These are phyloP conservation scores for Ophiognomonia clavigignenti-juglandacearum DNA, from an alignment of 2,329 filamentous ascomycete species.

Conservation along the genomic window DNA sequence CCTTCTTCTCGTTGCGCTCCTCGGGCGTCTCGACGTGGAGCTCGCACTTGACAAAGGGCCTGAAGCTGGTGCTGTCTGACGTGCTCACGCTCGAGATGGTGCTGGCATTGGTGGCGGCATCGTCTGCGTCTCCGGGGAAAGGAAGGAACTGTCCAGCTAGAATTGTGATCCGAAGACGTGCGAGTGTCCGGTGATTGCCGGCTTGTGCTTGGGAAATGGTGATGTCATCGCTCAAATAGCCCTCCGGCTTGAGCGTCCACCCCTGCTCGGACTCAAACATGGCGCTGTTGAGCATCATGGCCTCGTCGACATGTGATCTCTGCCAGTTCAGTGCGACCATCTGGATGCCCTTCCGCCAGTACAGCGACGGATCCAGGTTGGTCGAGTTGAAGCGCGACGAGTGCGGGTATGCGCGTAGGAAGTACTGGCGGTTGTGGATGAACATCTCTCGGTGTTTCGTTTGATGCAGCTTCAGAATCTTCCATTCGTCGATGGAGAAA, in stretches of 20 bases:
- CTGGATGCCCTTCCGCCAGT: conserved; percentile 91
- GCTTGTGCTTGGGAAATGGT: conserved; percentile 38
- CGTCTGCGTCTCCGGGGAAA: conserved; percentile 39
- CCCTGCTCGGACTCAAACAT: conserved; percentile 89
- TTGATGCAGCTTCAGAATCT: conserved; percentile 53
- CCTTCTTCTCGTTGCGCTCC: conserved; percentile 29
- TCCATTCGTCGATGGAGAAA: conserved; percentile 83
- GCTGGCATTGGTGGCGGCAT: conserved; percentile 18
- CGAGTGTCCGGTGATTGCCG: conserved; percentile 46
- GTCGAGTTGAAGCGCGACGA: conserved; percentile 75
- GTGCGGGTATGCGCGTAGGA: conserved; percentile 90
- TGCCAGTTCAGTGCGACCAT: conserved; percentile 99
- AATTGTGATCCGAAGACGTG: conserved; percentile 64
- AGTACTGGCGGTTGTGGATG: conserved; percentile 77
- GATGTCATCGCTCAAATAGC: conserved; percentile 55
- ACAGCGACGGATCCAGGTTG: conserved; percentile 90
- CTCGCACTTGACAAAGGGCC: conserved; percentile 73
- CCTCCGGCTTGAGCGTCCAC: conserved; percentile 79
- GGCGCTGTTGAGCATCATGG: conserved; percentile 93
- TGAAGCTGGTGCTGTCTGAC: conserved; percentile 45
- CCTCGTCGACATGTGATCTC: conserved; percentile 68
- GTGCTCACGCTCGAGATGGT: conserved; percentile 39
- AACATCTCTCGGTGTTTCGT: conserved; percentile 73
- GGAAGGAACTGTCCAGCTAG: conserved; percentile 73
- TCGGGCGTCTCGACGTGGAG: conserved; percentile 67